Conservation (phyloP, 768 basidiomycete genomes). For the Mrakia blollopis region DNA sequence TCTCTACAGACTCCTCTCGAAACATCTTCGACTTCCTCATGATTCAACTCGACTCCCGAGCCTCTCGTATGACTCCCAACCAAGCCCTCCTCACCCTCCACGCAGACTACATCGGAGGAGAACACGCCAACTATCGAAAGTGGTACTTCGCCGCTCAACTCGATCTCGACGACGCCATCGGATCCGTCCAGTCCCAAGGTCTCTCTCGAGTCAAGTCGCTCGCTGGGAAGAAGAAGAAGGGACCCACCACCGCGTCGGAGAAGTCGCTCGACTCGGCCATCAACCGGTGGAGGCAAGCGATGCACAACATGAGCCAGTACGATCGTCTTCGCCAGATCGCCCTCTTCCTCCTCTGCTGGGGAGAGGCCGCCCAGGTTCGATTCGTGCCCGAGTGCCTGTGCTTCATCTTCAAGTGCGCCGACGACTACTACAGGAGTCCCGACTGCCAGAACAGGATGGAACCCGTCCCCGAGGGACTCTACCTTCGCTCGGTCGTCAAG, state of each 20-base stretch:
- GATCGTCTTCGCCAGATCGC: slow-evolving; percentile 95
- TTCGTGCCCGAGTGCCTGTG: slow-evolving; percentile 95
- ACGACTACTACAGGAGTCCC: slow-evolving; percentile 96
- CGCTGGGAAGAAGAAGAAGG: slow-evolving; percentile 47
- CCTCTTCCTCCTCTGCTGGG: slow-evolving; percentile 92
- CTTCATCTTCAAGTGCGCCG: slow-evolving; percentile 99
- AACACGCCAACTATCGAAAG: slow-evolving; percentile 97
- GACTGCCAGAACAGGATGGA: slow-evolving; percentile 92
- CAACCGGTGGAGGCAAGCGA: slow-evolving; percentile 91
- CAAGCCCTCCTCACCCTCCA: slow-evolving; percentile 92
- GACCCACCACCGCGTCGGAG: slow-evolving; percentile 51
- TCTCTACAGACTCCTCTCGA: slow-evolving; percentile 43
- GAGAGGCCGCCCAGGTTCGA: slow-evolving; percentile 94
- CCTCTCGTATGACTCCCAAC: slow-evolving; percentile 94
- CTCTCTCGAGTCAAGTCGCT: slow-evolving; percentile 75
- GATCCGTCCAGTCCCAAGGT: slow-evolving; percentile 84
- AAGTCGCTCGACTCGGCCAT: slow-evolving; percentile 84
- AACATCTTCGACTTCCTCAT: slow-evolving; percentile 86
- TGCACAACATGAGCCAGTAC: slow-evolving; percentile 98
- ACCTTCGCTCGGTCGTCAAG: slow-evolving; percentile 81
- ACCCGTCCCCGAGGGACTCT: slow-evolving; percentile 88
- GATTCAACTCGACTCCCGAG: slow-evolving; percentile 93
- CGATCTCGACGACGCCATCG: slow-evolving; percentile 95
- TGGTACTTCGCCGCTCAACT: slow-evolving; percentile 99
- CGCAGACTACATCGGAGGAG: slow-evolving; percentile 97